These are phyloP conservation scores for Penicillium nucicola DNA, from an alignment of 495 filamentous ascomycete genomes.

Conservation along the genomic window DNA sequence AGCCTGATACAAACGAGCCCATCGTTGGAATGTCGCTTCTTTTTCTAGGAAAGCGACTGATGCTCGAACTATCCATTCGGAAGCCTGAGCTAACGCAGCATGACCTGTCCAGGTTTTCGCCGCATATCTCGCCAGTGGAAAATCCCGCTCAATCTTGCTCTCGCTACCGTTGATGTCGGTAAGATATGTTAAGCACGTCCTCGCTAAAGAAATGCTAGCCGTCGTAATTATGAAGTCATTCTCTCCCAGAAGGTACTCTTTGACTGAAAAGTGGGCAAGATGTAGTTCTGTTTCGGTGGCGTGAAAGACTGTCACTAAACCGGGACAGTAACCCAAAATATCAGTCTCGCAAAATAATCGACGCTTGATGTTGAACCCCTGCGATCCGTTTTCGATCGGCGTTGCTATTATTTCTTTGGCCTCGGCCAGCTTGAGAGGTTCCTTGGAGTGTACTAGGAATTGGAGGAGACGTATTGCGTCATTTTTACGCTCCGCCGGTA, in stretches of 20 bases:
- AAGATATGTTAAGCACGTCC: slow-evolving; percentile 25
- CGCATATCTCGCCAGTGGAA: slow-evolving; percentile 21
- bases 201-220: slow-evolving; percentile 20
- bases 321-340: slow-evolving; percentile 19
- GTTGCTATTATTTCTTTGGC: slow-evolving; percentile 25
- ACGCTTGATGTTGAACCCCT: slow-evolving; percentile 13
- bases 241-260: slow-evolving; percentile 22
- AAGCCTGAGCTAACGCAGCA: slow-evolving; percentile 12
- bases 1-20: slow-evolving; percentile 6
- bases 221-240: slow-evolving; percentile 9
- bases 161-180: slow-evolving; percentile 13
- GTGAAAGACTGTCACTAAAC: slow-evolving; percentile 11
- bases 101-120: slow-evolving; percentile 12
- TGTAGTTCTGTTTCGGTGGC: slow-evolving; percentile 9
- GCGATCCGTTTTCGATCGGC: slow-evolving; percentile 3
- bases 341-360: too few relatives aligned
- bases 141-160: slow-evolving; percentile 6
- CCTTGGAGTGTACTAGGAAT: slow-evolving; percentile 19
- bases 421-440: slow-evolving; percentile 16
- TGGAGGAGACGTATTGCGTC: slow-evolving; percentile 23
- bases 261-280: slow-evolving; percentile 29
- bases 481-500: slow-evolving; percentile 13
- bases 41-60: slow-evolving; percentile 11
- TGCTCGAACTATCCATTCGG: slow-evolving; percentile 4
- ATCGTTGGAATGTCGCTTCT: slow-evolving; percentile 14